Percentiles rank a stretch among this genome's conserved stretches.
These are phyloP conservation scores for Spongispora temasekensis DNA, from an alignment of 1,284 basidiomycete genomes.

Conservation along the genomic window DNA sequence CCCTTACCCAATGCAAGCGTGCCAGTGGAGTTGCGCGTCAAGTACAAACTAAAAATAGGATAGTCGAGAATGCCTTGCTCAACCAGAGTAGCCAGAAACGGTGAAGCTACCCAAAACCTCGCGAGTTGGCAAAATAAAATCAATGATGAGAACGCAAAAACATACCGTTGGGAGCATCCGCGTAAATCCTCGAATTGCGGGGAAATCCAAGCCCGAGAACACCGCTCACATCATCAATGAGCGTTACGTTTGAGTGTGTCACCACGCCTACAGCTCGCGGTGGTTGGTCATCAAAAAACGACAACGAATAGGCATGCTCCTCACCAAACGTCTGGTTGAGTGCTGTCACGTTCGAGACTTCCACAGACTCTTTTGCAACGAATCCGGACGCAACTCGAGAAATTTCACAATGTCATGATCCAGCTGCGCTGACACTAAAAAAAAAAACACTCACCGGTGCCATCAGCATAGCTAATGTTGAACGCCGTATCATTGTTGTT, in stretches of 20 bases:
- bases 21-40: conserved; percentile 60
- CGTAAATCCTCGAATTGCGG: conserved; percentile 62
- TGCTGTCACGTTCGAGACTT: conserved; percentile 58
- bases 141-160: conserved; percentile 2
- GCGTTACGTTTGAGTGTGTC: conserved; percentile 59
- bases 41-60: conserved; percentile 69
- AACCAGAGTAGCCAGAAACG: conserved; percentile 63
- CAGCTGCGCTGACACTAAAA: no score
- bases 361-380: conserved; percentile 63
- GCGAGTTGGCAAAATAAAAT: not conserved
- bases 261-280: conserved; percentile 49
- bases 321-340: conserved; percentile 66
- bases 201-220: conserved; percentile 75
- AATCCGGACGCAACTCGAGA: conserved; percentile 63
- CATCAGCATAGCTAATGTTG: conserved; percentile 62
- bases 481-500: conserved; percentile 63
- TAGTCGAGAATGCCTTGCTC: conserved; percentile 66
- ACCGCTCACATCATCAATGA: conserved; percentile 66
- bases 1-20: conserved; percentile 61
- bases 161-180: conserved; percentile 52
- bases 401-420: conserved; percentile 13
- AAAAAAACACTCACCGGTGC: conserved; percentile 51
- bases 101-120: conserved; percentile 50
- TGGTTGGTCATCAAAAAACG: not conserved
- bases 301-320: conserved; percentile 24